Base-by-base conservation (phyloP, 495 filamentous ascomycete species). In the Aspergillus wentii region DNA sequence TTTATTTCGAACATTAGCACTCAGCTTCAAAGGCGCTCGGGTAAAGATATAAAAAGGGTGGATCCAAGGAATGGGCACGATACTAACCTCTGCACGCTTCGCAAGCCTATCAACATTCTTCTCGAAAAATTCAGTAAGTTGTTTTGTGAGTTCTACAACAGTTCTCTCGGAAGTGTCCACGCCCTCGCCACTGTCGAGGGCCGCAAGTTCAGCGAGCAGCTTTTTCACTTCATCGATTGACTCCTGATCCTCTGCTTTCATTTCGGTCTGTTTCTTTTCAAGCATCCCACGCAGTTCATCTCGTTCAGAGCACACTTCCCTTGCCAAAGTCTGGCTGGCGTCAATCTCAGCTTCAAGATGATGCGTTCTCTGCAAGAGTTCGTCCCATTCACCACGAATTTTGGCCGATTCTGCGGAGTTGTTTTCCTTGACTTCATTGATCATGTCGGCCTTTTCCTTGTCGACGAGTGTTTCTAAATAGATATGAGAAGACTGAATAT, bases 391-490 rank as follows among this genome's bases (percentile, higher is more conserved):
- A 16, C 51, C 52, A 10, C 71, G 66, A 17, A 76, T 40, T 48
- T 66, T 61, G 41, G 61, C 47, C 22, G 73, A 44, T 44, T 76
- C 72, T 21, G 54, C 43, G 5, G 61, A 66, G 30, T 61, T 61
- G 27, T 63, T 56, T 30, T 67, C 62, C 42, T 71, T 75, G 33
- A 76, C 48, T 40, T 67, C 66, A 21, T 60, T 59, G 19, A 76
- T 50, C 8, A 72, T 53, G 28, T 76, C 68, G 15, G 68, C 43
- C 35, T 74, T 71, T 32, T 77, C 74, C 27, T 67, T 62, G 38
- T 61, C 61, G 38, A 71, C 59, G 17, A 77, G 49, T 33, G 47
- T 53, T 30, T 69, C 73, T 74, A 41, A 38, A 17, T 38, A 23
- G 36, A 31, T 20, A 33, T 72, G 38, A 69, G 58, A 26, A 26